Conservation (phyloP, 257 asterid species). For the Lycium ferocissimum region DNA sequence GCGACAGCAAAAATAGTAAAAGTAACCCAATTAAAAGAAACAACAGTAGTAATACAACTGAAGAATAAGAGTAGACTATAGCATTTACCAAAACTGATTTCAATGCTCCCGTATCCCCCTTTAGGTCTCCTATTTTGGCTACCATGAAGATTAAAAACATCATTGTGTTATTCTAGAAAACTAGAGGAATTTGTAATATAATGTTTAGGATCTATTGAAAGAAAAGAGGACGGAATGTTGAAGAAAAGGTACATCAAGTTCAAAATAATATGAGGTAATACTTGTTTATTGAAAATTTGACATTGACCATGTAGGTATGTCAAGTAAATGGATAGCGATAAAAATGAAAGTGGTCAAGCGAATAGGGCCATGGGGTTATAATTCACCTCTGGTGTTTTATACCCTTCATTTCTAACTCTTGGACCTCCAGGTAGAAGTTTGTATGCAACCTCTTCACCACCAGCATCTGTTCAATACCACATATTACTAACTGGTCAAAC, state of each 20-base stretch:
- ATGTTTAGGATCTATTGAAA: not conserved
- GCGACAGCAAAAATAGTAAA: no score
- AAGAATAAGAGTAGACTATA: not conserved
- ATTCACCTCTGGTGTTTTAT: constrained; percentile 50
- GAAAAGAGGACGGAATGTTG: not conserved
- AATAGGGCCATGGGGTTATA: not conserved
- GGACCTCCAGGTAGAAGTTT: constrained; percentile 53
- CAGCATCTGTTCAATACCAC: constrained; percentile 34
- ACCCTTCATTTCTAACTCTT: constrained; percentile 38
- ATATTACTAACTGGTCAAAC: constrained; percentile 22
- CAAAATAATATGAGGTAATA: not conserved
- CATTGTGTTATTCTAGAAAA: not conserved
- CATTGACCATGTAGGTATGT: not conserved
- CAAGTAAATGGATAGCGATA: not conserved
- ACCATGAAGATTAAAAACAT: not conserved
- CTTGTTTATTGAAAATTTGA: not conserved
- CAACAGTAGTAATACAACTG: no score
- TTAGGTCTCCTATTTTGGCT: constrained; percentile 5
- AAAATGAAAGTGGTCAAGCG: not conserved
- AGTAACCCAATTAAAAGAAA: no score
- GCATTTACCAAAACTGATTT: not conserved
- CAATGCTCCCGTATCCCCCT: not conserved
- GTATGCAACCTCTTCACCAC: constrained; percentile 46
- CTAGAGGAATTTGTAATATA: not conserved
- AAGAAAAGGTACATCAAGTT: not conserved